These are phyloP conservation scores for Desmodesmus armatus DNA, from an alignment of 139 green algal genomes.

Conservation along the genomic window DNA sequence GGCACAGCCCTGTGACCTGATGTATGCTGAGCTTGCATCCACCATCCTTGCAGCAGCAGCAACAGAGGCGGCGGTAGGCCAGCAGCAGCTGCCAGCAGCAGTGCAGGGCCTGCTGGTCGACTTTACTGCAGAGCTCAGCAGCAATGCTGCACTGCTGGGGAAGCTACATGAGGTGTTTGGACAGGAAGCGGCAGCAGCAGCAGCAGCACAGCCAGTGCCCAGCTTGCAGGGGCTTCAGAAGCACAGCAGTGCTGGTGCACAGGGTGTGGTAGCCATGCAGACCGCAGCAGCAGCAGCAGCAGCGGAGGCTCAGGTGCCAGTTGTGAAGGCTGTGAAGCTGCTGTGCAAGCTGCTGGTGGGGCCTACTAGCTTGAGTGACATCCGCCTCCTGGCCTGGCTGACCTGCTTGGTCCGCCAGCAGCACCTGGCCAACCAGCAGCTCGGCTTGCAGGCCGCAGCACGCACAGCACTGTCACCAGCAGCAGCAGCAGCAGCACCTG, in stretches of 20 bases:
- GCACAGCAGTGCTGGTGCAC: no score
- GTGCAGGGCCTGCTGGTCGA: slow-evolving; percentile 20
- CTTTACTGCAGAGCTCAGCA: slow-evolving; percentile 13
- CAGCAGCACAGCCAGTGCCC: neutral
- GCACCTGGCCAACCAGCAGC: slow-evolving; percentile 12
- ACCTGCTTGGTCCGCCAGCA: slow-evolving; percentile 20
- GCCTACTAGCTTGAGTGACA: neutral
- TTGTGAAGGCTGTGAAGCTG: slow-evolving; percentile 15
- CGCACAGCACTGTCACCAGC: no score
- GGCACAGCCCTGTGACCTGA: neutral
- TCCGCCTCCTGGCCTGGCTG: slow-evolving; percentile 27
- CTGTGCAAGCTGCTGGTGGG: slow-evolving; percentile 15
- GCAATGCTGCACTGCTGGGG: neutral
- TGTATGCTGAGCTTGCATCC: slow-evolving; percentile 30
- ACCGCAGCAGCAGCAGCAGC: neutral
- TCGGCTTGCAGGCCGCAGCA: no score
- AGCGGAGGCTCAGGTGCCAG: neutral
- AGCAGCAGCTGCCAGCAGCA: neutral
- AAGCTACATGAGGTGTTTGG: neutral
- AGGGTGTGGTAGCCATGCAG: no score
- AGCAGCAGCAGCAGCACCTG: no score
- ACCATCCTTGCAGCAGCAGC: slow-evolving; percentile 20
- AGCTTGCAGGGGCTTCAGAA: no score
- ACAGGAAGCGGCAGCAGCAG: neutral
- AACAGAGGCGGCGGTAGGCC: slow-evolving; percentile 10